Evolutionary conservation across 139 green algal genomes (phyloP).

Genomic region (Chlorella sp.): DNA sequence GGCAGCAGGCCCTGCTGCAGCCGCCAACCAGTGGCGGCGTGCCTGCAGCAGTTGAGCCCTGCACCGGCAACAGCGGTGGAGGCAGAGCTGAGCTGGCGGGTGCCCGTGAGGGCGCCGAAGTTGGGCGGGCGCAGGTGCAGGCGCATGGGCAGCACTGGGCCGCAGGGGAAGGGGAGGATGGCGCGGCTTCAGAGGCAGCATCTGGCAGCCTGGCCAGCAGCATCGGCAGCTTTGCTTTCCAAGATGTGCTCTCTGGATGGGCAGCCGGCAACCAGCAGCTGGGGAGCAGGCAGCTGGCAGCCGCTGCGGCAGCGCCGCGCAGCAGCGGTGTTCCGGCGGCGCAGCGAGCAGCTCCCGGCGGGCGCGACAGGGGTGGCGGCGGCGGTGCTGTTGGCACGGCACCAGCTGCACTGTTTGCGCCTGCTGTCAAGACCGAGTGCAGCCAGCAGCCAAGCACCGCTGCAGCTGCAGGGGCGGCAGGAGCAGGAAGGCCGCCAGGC

Average conservation of each 20-base stretch:
- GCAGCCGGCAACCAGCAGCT: not conserved
- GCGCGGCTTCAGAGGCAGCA: not conserved
- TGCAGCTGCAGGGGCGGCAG: not conserved
- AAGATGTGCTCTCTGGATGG: constrained; percentile 30
- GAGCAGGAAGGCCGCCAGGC: not conserved
- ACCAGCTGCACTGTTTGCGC: not conserved
- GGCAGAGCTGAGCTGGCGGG: no score
- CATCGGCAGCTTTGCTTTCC: constrained; percentile 26
- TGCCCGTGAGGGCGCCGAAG: no score
- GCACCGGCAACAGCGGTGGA: not conserved
- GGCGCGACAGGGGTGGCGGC: not conserved
- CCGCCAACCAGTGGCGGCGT: not conserved
- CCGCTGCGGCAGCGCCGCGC: not conserved
- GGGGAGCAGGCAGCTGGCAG: not conserved
- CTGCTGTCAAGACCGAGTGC: not conserved
- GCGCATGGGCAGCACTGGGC: not conserved
- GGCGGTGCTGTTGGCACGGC: not conserved
- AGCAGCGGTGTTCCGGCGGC: not conserved
- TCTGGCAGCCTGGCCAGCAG: constrained; percentile 24
- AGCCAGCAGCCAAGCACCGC: not conserved
- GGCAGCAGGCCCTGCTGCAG: not conserved
- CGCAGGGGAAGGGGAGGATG: not conserved
- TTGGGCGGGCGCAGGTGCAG: not conserved
- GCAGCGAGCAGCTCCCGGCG: not conserved
- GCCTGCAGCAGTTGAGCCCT: not conserved